Conservation (phyloP, 2,329 filamentous ascomycete genomes). For the Trichophyton rubrum region DNA sequence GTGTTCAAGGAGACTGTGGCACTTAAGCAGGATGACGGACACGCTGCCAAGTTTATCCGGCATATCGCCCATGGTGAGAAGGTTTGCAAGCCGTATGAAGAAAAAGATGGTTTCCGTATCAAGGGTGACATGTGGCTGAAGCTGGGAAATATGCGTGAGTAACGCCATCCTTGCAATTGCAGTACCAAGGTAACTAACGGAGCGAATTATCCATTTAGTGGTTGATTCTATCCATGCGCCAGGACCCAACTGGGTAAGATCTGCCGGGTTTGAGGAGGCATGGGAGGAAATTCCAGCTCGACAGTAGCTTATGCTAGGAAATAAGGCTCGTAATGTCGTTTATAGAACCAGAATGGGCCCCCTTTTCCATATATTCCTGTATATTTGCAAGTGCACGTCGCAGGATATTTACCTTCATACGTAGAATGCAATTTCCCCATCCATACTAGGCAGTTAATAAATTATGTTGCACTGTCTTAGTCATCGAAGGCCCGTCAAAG, state of each 20-base stretch:
- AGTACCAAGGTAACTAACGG: too few relatives aligned
- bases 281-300: conserved; percentile 22
- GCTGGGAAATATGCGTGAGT: conserved; percentile 34
- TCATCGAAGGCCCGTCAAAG: background rate
- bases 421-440: too few relatives aligned
- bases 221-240: conserved; percentile 6
- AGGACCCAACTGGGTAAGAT: conserved; percentile 27
- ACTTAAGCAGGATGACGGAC: conserved; percentile 58
- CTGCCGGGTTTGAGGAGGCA: conserved; percentile 31
- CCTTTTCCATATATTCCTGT: background rate
- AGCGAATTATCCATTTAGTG: background rate
- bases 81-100: conserved; percentile 31
- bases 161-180: conserved; percentile 12
- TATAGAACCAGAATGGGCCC: background rate
- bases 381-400: background rate
- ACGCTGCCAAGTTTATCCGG: conserved; percentile 62
- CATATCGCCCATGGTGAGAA: conserved; percentile 54
- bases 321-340: background rate
- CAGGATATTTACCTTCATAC: too few relatives aligned
- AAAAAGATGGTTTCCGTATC: conserved; percentile 23
- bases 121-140: conserved; percentile 34
- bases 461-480: background rate
- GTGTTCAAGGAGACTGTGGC: conserved; percentile 36
- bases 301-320: background rate
- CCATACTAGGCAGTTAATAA: too few relatives aligned